Percentiles rank a stretch among this genome's conserved stretches.
phyloP scores from a whole-genome alignment of 1,284 basidiomycete genomes.

The Ustilago lituana region DNA sequence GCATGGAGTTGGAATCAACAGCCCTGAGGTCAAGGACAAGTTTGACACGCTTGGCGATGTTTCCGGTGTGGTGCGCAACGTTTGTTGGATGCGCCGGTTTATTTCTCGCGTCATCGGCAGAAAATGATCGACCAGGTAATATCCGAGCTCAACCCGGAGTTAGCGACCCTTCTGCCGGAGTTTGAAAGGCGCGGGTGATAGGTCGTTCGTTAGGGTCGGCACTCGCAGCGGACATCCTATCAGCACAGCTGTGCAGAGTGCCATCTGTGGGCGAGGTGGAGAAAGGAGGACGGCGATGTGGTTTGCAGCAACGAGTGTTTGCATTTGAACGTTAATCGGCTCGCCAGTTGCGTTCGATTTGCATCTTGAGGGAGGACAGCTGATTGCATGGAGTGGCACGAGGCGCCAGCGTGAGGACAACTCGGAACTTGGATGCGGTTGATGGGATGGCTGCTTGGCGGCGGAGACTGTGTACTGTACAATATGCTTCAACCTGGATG shows the following conservation, averaged over 20 bases:
- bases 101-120: slow-evolving; percentile 69
- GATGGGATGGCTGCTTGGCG: slow-evolving; percentile 72
- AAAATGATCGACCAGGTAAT: slow-evolving; percentile 70
- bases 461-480: slow-evolving; percentile 70
- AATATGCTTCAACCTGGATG: slow-evolving; percentile 67
- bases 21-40: slow-evolving; percentile 67
- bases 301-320: slow-evolving; percentile 36
- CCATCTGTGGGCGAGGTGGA: slow-evolving; percentile 29
- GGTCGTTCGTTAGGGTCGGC: slow-evolving; percentile 71
- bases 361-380: slow-evolving; percentile 71
- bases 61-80: slow-evolving; percentile 52
- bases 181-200: slow-evolving; percentile 68
- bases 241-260: slow-evolving; percentile 71
- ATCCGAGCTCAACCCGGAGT: slow-evolving; percentile 63
- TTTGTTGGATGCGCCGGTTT: slow-evolving; percentile 70
- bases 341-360: slow-evolving; percentile 72
- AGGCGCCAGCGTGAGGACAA: slow-evolving; percentile 68
- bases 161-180: slow-evolving; percentile 72
- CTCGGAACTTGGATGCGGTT: too few relatives aligned
- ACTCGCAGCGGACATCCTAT: slow-evolving; percentile 71
- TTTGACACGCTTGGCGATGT: slow-evolving; percentile 69
- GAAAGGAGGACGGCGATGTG: slow-evolving; percentile 11
- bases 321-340: slow-evolving; percentile 70
- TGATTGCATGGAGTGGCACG: slow-evolving; percentile 71
- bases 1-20: slow-evolving; percentile 64